Evolutionary conservation across 352 stramenopile genomes (phyloP), one percentile per base, ranked within the genome.

Genomic region (Elongisporangium undulatum): DNA sequence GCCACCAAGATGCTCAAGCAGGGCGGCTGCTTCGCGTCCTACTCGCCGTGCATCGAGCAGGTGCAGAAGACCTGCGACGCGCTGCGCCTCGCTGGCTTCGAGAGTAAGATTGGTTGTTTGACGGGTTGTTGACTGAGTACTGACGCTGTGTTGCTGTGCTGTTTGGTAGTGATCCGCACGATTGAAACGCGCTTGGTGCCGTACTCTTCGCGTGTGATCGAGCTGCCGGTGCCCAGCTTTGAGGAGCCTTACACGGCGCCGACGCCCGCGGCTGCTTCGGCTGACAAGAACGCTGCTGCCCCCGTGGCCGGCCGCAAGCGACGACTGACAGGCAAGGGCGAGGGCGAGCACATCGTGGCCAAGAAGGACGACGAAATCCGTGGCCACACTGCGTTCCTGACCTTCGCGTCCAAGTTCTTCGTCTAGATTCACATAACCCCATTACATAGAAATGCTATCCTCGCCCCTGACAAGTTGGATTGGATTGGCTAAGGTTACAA

Each of bases 1-100:
- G 96, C 96, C 1, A 82, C 87, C 49, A 81, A 95, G 68, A 89
- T 93, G 68, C 79, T 99, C 38, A 98, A 98, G 73, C 78, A 90
- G 41, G 92, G 91, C 62, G 94, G 89, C 16, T 80, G 84, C 50
- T 89, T 99, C 53, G 97, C 95, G 50, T 98, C 87, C 23, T 99
- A 99, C 79, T 98, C 90, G 57, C 98, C 98, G 4, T 99, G 98
- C 70, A 98, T 99, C 54, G 98, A 99, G 77, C 98, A 99, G 72
- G 97, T 99, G 24, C 94, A 99, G 72, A 92, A 93, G 62, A 95
- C 87, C 8, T 92, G 75, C 53, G 83, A 77, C 24, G 79, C 74
- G 13, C 65, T 97, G 24, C 68, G 79, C 8, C 74, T 87, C 34
- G 74, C 83, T 22, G 86, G 89, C 50, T 97, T 95, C 71, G 87